Conservation (phyloP, 441 rosid genomes). For the Adansonia madagascariensis region DNA sequence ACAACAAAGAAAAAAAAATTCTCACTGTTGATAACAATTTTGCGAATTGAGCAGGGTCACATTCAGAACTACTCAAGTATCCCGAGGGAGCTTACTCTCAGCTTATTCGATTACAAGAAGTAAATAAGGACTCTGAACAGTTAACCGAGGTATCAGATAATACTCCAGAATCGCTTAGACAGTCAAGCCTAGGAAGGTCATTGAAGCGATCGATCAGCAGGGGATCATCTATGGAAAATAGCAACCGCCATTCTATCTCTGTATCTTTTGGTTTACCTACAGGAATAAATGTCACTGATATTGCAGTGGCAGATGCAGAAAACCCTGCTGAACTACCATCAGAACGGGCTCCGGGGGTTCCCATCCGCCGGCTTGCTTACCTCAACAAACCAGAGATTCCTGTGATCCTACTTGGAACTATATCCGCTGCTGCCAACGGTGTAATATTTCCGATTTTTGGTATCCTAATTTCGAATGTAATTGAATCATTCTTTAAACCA, state of each 20-base stretch:
- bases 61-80: constrained; percentile 44
- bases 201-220: constrained; percentile 38
- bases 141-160: constrained; percentile 23
- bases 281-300: constrained; percentile 22
- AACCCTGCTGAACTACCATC: neutral
- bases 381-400: constrained; percentile 54
- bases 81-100: constrained; percentile 58
- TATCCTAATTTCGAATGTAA: constrained; percentile 51
- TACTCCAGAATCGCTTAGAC: constrained; percentile 29
- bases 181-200: constrained; percentile 33
- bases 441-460: constrained; percentile 50
- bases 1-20: neutral
- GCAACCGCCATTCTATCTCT: constrained; percentile 36
- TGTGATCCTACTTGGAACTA: constrained; percentile 43
- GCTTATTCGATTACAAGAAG: constrained; percentile 50
- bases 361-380: constrained; percentile 43
- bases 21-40: neutral
- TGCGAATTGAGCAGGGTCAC: constrained; percentile 36
- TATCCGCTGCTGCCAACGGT: constrained; percentile 44
- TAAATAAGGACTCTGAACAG: constrained; percentile 27
- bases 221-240: constrained; percentile 37
- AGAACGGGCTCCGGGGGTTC: constrained; percentile 31
- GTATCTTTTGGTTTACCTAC: constrained; percentile 36
- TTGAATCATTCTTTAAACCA: constrained; percentile 60
- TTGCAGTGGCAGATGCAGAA: neutral